Conservation (phyloP, 352 stramenopile species). For the Pythium periplocum region DNA sequence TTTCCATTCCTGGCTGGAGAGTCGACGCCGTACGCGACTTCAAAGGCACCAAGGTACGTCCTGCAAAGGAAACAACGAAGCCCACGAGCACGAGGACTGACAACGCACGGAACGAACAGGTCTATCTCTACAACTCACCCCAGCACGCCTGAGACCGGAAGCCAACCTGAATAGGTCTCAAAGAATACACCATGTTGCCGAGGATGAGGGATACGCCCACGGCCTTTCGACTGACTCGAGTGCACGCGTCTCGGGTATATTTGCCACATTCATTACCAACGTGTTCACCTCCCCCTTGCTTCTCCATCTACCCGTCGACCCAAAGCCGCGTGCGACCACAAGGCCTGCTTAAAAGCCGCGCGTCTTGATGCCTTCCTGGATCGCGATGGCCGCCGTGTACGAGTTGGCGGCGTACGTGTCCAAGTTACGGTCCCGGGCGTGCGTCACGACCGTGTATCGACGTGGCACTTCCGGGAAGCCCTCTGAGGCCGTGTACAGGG, state of each 20-base stretch:
- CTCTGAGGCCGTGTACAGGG: slow-evolving; percentile 55
- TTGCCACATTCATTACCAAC: too few relatives aligned
- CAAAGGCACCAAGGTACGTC: slow-evolving; percentile 80
- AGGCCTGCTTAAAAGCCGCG: slow-evolving; percentile 52
- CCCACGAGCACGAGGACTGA: too few relatives aligned
- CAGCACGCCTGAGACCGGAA: too few relatives aligned
- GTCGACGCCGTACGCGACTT: slow-evolving; percentile 48
- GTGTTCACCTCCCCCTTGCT: neutral
- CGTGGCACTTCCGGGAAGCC: slow-evolving; percentile 71
- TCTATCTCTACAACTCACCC: slow-evolving; percentile 49
- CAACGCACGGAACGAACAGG: slow-evolving; percentile 12
- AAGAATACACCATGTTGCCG: too few relatives aligned
- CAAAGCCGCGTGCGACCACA: neutral
- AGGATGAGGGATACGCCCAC: too few relatives aligned
- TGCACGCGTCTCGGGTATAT: too few relatives aligned
- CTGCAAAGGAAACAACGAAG: too few relatives aligned
- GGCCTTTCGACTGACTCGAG: too few relatives aligned
- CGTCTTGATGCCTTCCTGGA: slow-evolving; percentile 74
- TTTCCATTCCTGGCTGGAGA: slow-evolving; percentile 72
- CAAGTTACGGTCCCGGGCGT: slow-evolving; percentile 65
- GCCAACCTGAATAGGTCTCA: too few relatives aligned
- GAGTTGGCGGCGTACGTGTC: slow-evolving; percentile 83
- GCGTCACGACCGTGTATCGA: slow-evolving; percentile 65
- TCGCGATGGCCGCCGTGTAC: slow-evolving; percentile 79
- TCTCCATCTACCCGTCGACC: neutral